A percentile compares a stretch with the other conserved stretches of the same genome.
These are phyloP conservation scores for Buxus sempervirens DNA, from an alignment of 164 flowering plant species.

Conservation along the genomic window DNA sequence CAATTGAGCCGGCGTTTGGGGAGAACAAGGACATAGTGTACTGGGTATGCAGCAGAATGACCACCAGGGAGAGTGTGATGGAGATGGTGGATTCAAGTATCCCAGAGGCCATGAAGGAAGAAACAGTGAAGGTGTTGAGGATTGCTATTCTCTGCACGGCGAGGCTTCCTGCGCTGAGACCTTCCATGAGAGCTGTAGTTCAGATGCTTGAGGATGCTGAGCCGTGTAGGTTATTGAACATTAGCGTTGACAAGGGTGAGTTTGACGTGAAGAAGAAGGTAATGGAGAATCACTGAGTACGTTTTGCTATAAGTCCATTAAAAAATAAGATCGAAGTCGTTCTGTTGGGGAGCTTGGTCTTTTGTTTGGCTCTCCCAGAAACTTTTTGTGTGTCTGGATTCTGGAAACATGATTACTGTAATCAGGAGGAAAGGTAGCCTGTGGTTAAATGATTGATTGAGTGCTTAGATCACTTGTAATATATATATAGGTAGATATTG, in stretches of 20 bases:
- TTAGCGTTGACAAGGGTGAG: slow-evolving; percentile 23
- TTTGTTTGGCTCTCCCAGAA: background rate
- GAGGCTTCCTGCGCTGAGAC: slow-evolving; percentile 52
- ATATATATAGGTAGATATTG: no score
- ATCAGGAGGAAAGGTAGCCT: no score
- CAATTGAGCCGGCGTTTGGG: slow-evolving; percentile 55
- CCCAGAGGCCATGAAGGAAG: slow-evolving; percentile 37
- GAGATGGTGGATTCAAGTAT: slow-evolving; percentile 46
- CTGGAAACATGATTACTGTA: no score
- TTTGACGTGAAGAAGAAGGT: background rate
- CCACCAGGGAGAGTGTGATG: slow-evolving; percentile 25
- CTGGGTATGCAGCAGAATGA: slow-evolving; percentile 41
- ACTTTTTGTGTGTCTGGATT: no score
- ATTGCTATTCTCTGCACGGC: slow-evolving; percentile 57
- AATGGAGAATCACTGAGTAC: background rate
- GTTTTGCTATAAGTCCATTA: background rate
- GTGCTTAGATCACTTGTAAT: no score
- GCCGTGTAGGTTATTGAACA: slow-evolving; percentile 30
- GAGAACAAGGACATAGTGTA: slow-evolving; percentile 59
- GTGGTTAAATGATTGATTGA: no score
- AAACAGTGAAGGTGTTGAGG: slow-evolving; percentile 51
- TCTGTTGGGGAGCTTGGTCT: background rate
- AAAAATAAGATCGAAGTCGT: background rate
- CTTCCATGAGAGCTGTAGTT: slow-evolving; percentile 75
- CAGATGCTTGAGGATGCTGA: slow-evolving; percentile 70